Percentiles rank a stretch among this genome's conserved stretches.
These are phyloP conservation scores for Neurospora sp. DNA, from an alignment of 495 filamentous ascomycete species.

Conservation along the genomic window DNA sequence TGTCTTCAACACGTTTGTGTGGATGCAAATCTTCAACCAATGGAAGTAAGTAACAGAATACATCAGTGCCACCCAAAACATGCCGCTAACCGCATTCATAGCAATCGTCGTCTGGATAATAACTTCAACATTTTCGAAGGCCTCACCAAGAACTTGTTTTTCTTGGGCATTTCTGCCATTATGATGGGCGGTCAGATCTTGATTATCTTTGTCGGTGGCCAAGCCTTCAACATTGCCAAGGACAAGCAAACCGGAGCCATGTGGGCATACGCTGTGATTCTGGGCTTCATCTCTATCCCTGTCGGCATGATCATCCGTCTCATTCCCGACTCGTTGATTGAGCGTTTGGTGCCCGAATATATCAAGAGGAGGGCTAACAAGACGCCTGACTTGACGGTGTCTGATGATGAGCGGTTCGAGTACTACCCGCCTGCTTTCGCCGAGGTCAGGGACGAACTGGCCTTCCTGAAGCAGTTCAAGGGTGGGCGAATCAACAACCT, in stretches of 20 bases:
- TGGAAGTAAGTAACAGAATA: conserved; percentile 56
- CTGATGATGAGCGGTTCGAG: conserved; percentile 59
- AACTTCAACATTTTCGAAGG: conserved; percentile 85
- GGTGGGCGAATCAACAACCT: conserved; percentile 84
- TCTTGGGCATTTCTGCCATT: conserved; percentile 68
- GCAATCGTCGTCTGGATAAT: conserved; percentile 81
- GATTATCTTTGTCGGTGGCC: conserved; percentile 67
- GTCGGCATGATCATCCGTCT: conserved; percentile 63
- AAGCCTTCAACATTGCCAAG: conserved; percentile 60
- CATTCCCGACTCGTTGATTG: conserved; percentile 45
- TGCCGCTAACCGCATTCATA: conserved; percentile 18
- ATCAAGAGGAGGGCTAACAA: conserved; percentile 53
- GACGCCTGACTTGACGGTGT: conserved; percentile 46
- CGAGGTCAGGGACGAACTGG: conserved; percentile 71
- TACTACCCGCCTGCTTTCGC: conserved; percentile 64
- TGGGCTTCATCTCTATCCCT: conserved; percentile 63
- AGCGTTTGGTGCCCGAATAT: conserved; percentile 55
- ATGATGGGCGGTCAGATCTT: conserved; percentile 74
- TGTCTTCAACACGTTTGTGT: conserved; percentile 91
- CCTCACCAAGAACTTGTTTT: conserved; percentile 66
- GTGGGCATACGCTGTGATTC: conserved; percentile 68
- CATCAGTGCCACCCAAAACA: neutral
- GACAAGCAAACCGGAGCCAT: conserved; percentile 49
- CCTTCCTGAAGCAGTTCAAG: conserved; percentile 82
- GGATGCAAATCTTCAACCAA: conserved; percentile 96